Evolutionary conservation across 1,284 basidiomycete species (phyloP).

Genomic region (Cutaneotrichosporon arboriforme): DNA sequence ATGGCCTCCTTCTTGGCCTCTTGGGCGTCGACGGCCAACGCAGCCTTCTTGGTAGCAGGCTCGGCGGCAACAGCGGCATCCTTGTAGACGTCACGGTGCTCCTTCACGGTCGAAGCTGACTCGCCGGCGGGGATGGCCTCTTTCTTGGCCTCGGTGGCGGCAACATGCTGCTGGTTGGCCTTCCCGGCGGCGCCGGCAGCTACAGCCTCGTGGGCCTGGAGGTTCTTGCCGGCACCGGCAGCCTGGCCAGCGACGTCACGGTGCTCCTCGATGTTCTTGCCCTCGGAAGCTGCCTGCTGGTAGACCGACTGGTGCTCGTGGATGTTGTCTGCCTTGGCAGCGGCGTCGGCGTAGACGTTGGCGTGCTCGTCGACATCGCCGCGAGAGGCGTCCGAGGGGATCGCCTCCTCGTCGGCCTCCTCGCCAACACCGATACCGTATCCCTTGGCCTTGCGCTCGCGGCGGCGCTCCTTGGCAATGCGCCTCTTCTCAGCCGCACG

Average conservation of each 20-base stretch:
- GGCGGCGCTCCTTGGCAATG: not conserved
- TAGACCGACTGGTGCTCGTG: not conserved
- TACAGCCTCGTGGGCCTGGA: not conserved
- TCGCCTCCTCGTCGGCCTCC: not conserved
- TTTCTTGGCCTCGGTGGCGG: not conserved
- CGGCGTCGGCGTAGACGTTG: not conserved
- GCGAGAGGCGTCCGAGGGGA: not conserved
- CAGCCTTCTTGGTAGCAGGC: not conserved
- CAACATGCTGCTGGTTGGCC: constrained; percentile 49
- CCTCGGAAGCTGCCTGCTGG: not conserved
- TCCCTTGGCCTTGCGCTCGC: constrained; percentile 1
- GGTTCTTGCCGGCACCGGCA: not conserved
- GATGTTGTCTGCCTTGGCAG: not conserved
- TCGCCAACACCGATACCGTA: not conserved
- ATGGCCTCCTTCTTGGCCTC: constrained; percentile 24
- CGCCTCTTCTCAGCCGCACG: constrained; percentile 18
- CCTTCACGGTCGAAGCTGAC: not conserved
- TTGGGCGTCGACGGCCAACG: not conserved
- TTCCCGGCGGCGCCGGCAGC: not conserved
- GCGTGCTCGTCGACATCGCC: not conserved
- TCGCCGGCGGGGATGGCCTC: not conserved
- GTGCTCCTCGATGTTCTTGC: not conserved
- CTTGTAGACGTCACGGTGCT: not conserved
- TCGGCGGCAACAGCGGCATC: not conserved
- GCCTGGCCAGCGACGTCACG: not conserved